Evolutionary conservation across 164 flowering plant genomes (phyloP).

Genomic region (Macadamia tetraphylla): DNA sequence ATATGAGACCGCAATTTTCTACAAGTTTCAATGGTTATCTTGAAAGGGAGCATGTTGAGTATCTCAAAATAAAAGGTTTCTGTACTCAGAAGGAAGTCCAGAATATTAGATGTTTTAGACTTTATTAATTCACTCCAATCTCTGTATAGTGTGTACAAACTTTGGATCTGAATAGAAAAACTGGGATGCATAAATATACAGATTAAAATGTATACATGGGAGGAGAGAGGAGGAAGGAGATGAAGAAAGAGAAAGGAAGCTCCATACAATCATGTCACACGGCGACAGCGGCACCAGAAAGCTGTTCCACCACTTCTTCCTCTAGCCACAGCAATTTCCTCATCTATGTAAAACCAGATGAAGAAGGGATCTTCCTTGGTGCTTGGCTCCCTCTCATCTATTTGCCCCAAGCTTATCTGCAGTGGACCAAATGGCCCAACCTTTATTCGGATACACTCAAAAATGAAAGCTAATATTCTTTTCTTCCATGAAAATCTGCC

Average conservation of each 20-base stretch:
- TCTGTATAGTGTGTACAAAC: too few relatives aligned
- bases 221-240: neutral
- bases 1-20: neutral
- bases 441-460: conserved; percentile 70
- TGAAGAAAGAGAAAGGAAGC: neutral
- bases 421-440: conserved; percentile 74
- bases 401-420: conserved; percentile 58
- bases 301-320: conserved; percentile 95
- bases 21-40: neutral
- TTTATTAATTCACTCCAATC: neutral
- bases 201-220: neutral
- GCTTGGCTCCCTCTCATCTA: conserved; percentile 68
- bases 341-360: conserved; percentile 87
- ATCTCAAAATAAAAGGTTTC: neutral
- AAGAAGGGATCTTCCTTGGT: conserved; percentile 86
- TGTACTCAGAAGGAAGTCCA: neutral
- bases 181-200: neutral
- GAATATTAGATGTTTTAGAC: neutral
- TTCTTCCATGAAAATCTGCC: conserved; percentile 87
- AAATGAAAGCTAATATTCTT: conserved; percentile 73
- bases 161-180: neutral
- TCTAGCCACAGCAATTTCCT: conserved; percentile 89
- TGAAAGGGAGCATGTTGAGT: neutral
- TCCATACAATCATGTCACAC: conserved; percentile 18
- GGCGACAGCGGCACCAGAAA: conserved; percentile 86